Evolutionary conservation across 306 rosid genomes (phyloP).

Genomic region (Carpinus viminea): DNA sequence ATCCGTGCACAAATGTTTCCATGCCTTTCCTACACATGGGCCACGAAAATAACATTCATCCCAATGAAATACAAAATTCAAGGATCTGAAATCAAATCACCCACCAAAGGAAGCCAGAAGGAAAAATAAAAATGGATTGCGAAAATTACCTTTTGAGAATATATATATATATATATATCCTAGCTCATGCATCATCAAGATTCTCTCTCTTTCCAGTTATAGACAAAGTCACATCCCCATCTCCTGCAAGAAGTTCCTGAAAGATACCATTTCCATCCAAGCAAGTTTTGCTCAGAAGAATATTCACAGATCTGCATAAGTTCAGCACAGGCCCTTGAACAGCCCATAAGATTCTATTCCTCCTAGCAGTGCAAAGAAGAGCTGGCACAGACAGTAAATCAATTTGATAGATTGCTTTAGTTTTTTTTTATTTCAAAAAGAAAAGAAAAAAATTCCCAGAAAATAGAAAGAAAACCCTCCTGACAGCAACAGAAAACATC

Average conservation of each 20-base stretch:
- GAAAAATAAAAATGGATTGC: background rate
- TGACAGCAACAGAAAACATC: constrained; percentile 27
- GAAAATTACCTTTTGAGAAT: background rate
- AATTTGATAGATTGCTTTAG: constrained; percentile 15
- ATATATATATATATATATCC: too few relatives aligned
- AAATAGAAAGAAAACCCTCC: constrained; percentile 35
- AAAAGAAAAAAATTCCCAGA: background rate
- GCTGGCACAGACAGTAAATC: constrained; percentile 3
- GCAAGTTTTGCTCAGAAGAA: constrained; percentile 35
- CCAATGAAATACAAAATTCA: background rate
- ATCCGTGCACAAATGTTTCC: background rate
- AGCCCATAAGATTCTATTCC: background rate
- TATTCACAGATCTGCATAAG: constrained; percentile 49
- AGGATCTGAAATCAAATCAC: background rate
- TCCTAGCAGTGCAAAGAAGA: background rate
- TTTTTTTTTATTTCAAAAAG: background rate
- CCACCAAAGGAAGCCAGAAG: background rate
- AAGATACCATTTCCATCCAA: constrained; percentile 36
- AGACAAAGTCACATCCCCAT: constrained; percentile 23
- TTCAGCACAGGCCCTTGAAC: constrained; percentile 26
- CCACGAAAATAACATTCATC: background rate
- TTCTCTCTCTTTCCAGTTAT: constrained; percentile 27
- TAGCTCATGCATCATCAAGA: constrained; percentile 13
- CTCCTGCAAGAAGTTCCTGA: constrained; percentile 33
- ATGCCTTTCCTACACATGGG: constrained; percentile 1